Percentiles rank a stretch among this genome's conserved stretches.
Conservation (phyloP, 805 yeast genomes). For the Sugiyamaella marilandica region DNA sequence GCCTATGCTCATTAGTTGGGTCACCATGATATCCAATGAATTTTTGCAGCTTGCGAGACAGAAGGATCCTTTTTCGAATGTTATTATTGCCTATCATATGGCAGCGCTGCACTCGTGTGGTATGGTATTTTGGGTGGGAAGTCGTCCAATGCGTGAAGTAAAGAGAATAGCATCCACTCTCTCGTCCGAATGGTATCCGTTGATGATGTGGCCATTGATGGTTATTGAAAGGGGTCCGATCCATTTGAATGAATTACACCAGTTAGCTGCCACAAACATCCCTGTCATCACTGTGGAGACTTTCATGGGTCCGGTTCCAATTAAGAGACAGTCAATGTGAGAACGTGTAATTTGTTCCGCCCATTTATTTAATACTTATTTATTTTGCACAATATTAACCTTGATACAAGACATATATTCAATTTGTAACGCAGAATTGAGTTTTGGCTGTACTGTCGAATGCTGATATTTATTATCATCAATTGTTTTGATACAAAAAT, state of each 20-base stretch:
- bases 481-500: too few species aligned
- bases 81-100: slow-evolving; percentile 14
- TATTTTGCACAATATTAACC: slow-evolving; percentile 1
- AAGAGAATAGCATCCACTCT: slow-evolving; percentile 3
- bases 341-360: too few species aligned
- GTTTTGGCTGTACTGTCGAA: too few species aligned
- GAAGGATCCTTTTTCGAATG: slow-evolving; percentile 10
- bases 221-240: slow-evolving; percentile 2
- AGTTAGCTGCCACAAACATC: background rate
- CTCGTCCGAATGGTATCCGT: slow-evolving; percentile 10
- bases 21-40: slow-evolving; percentile 13
- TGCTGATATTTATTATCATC: too few species aligned
- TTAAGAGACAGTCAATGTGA: background rate
- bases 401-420: too few species aligned
- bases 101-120: slow-evolving; percentile 13
- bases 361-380: background rate
- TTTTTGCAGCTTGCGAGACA: slow-evolving; percentile 15
- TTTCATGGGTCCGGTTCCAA: background rate
- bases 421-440: too few species aligned
- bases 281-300: background rate
- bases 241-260: background rate
- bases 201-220: slow-evolving; percentile 11
- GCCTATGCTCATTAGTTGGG: slow-evolving; percentile 13
- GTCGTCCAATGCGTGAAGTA: slow-evolving; percentile 14
- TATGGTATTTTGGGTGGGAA: slow-evolving; percentile 15